Evolutionary conservation across 768 basidiomycete species (phyloP), one percentile per base, ranked within the genome.

Genomic region (Fomitopsis serialis): DNA sequence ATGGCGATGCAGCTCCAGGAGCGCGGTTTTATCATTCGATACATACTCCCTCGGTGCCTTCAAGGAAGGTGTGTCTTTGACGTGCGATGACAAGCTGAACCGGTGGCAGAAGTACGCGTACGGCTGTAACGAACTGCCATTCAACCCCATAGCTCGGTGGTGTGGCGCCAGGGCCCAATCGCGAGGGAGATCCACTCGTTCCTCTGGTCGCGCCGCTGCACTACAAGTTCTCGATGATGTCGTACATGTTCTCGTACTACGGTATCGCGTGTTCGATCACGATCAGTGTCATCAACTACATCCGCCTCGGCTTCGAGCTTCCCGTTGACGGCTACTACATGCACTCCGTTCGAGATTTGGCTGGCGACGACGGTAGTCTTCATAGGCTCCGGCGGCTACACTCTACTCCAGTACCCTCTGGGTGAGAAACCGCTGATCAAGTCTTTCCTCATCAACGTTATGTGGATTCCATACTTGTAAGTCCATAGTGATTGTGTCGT

Each of bases 41-140:
- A 89, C 88, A 3, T 96, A 96, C 70, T 86, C 83, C 4, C 77
- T 84, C 37, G 84, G 90, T 47, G 85, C 78, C 6, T 95, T 94
- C 75, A 89, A 92, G 71, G 93, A 96, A 67, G 93, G 93, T 56
- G 93, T 96, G 17, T 89, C 87, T 0, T 75, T 96, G 17, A 93
- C 93, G 0, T 83, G 84, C 45, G 91, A 92, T 53, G 93, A 96
- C 61, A 93, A 96, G 68, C 72, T 95, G 13, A 94, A 93, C 63
- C 72, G 93, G 6, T 96, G 93, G 93, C 89, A 94, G 59, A 96
- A 94, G 67, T 91, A 89, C 60, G 78, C 87, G 0, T 90, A 87
- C 67, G 88, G 84, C 3, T 85, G 82, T 62, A 83, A 78, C 63
- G 87, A 88, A 59, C 58, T 71, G 49, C 54, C 94, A 52, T 94